Evolutionary conservation across 768 basidiomycete genomes (phyloP).

Genomic region (Termitomyces heimii): DNA sequence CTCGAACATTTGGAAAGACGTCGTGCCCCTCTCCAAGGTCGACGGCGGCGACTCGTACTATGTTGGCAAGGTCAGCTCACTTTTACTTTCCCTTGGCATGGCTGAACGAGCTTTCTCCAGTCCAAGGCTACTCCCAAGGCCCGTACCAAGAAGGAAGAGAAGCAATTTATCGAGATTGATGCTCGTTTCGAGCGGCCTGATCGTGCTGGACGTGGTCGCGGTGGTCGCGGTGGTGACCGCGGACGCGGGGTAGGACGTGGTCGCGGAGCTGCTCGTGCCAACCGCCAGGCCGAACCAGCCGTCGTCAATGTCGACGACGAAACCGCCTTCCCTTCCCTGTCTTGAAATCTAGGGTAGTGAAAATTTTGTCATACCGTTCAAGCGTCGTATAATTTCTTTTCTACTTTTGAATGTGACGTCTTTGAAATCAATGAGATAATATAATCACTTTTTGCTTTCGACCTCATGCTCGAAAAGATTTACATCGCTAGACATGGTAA

Average conservation of each 20-base stretch:
- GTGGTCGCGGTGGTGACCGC: slow-evolving; percentile 42
- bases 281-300: slow-evolving; percentile 31
- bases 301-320: slow-evolving; percentile 75
- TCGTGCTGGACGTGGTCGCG: slow-evolving; percentile 57
- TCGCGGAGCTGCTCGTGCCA: slow-evolving; percentile 38
- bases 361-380: slow-evolving; percentile 14
- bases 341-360: slow-evolving; percentile 27
- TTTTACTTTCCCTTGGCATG: not conserved
- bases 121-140: slow-evolving; percentile 59
- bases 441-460: too few relatives aligned
- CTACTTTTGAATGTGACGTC: slow-evolving; percentile 11
- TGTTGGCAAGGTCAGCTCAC: slow-evolving; percentile 73
- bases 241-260: slow-evolving; percentile 23
- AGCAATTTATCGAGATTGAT: slow-evolving; percentile 89
- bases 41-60: slow-evolving; percentile 79
- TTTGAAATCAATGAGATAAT: slow-evolving; percentile 22
- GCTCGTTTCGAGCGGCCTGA: slow-evolving; percentile 80
- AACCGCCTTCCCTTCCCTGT: slow-evolving; percentile 85
- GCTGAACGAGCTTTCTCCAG: slow-evolving; percentile 29
- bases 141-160: slow-evolving; percentile 81
- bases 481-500: slow-evolving; percentile 67
- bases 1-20: slow-evolving; percentile 65
- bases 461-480: slow-evolving; percentile 50
- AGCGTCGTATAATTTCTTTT: slow-evolving; percentile 14
- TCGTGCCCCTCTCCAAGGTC: slow-evolving; percentile 60